Conservation (phyloP, 2,329 filamentous ascomycete genomes). For the Calonectria multiphialidica region DNA sequence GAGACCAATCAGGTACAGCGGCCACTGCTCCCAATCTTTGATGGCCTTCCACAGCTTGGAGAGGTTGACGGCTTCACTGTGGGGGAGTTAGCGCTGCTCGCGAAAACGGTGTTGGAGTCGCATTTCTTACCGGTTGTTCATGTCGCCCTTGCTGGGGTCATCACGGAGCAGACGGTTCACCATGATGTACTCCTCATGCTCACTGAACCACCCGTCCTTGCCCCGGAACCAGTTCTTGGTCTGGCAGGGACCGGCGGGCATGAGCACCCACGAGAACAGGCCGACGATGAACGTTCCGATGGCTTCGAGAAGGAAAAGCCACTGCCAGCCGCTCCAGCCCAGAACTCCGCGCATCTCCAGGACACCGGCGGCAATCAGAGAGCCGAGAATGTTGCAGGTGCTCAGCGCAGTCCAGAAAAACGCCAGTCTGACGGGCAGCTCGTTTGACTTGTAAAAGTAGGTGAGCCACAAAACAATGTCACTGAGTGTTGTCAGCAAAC, state of each 20-base stretch:
- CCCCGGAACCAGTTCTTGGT: slow-evolving; percentile 69
- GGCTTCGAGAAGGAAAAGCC: slow-evolving; percentile 66
- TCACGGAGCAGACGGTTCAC: slow-evolving; percentile 72
- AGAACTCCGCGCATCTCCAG: slow-evolving; percentile 52
- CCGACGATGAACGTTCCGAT: slow-evolving; percentile 56
- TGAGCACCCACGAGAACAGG: slow-evolving; percentile 57
- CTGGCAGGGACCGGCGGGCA: slow-evolving; percentile 60
- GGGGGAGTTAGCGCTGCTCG: slow-evolving; percentile 48
- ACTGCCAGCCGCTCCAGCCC: slow-evolving; percentile 54
- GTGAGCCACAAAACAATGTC: slow-evolving; percentile 74
- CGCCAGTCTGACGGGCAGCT: slow-evolving; percentile 74
- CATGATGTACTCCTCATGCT: slow-evolving; percentile 71
- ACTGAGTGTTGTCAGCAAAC: slow-evolving; percentile 20
- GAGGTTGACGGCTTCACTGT: slow-evolving; percentile 50
- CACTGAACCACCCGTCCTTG: slow-evolving; percentile 71
- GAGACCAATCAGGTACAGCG: slow-evolving; percentile 58
- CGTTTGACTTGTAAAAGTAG: slow-evolving; percentile 81
- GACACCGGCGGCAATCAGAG: slow-evolving; percentile 60
- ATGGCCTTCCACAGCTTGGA: slow-evolving; percentile 61
- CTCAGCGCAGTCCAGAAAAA: slow-evolving; percentile 80
- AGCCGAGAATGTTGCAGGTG: slow-evolving; percentile 64
- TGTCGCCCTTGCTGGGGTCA: slow-evolving; percentile 71
- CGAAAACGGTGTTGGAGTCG: too few species aligned
- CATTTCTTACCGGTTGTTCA: slow-evolving; percentile 64
- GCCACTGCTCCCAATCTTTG: slow-evolving; percentile 73